These are phyloP conservation scores for Leccinum fibrillosum DNA, from an alignment of 768 basidiomycete species.

Conservation along the genomic window DNA sequence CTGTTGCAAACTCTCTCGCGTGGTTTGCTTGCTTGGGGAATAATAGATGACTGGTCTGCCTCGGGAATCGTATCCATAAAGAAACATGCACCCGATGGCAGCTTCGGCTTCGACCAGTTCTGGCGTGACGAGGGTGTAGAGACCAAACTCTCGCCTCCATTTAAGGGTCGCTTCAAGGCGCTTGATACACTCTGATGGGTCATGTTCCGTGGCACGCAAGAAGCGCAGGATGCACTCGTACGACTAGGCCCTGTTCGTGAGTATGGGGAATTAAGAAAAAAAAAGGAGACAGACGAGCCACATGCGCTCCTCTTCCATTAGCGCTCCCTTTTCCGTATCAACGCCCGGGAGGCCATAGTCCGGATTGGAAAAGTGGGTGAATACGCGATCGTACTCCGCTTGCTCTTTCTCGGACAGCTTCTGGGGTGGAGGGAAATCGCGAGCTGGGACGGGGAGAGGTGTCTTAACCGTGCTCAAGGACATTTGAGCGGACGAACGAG, in stretches of 20 bases:
- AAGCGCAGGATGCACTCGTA: conserved; percentile 76
- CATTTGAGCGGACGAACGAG: conserved; percentile 25
- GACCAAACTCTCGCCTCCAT: conserved; percentile 78
- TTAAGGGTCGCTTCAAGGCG: conserved; percentile 69
- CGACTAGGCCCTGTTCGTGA: conserved; percentile 30
- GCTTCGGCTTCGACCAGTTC: conserved; percentile 73
- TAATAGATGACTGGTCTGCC: conserved; percentile 71
- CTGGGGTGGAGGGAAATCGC: conserved; percentile 31
- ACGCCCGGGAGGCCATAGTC: conserved; percentile 52
- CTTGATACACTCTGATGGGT: conserved; percentile 49
- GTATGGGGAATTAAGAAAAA: not conserved
- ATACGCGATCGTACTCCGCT: conserved; percentile 49
- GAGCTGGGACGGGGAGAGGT: conserved; percentile 24
- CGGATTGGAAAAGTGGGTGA: conserved; percentile 51
- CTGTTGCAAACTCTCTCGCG: conserved; percentile 62
- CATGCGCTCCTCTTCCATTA: conserved; percentile 69
- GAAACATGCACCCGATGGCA: conserved; percentile 76
- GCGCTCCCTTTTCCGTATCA: conserved; percentile 37
- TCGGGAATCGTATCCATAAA: conserved; percentile 72
- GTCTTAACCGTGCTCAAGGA: conserved; percentile 10
- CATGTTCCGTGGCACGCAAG: conserved; percentile 77
- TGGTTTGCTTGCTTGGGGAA: conserved; percentile 72
- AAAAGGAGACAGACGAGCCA: conserved; percentile 57
- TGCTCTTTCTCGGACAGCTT: conserved; percentile 44
- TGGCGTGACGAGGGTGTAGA: conserved; percentile 60